Evolutionary conservation across 257 asterid genomes (phyloP), one percentile per base, ranked within the genome.

Genomic region (Nicotiana paniculata): DNA sequence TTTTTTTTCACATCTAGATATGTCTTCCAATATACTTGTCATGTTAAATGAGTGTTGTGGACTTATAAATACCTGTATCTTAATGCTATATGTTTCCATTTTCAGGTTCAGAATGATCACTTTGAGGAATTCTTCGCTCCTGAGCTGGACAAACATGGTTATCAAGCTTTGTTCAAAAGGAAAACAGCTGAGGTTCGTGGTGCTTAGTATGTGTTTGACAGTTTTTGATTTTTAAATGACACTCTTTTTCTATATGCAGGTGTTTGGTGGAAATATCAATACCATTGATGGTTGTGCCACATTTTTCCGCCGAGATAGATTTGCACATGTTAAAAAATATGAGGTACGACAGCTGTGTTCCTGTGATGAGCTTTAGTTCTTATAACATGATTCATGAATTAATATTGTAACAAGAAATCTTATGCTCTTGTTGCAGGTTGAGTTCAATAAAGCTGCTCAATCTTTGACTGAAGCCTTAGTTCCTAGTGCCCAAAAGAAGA

Each of bases 371-470:
- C 54, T 75, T 82, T 32, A 43, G 76, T 76, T 81, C 53, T 84
- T 75, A 15, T 72, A 46, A 48, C 39, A 46, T 21, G 26, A 24
- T 72, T 46, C 48, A 21, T 72, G 78, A n/a, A 72, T 3, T 77
- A 16, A 33, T 85, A 26, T 7, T 82, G 62, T 70, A 21, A n/a
- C 78, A 64, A 66, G 79, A 84, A 43, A 39, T 77, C 13, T 33
- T 84, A 62, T 82, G 65, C 59, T 33, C 61, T 32, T 78, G 64
- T 87, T 43, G 85, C 87, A 96, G 99, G 97, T 96, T 86, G 99
- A 96, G 88, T 96, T 94, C 86, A 96, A 96, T 87, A 94, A 96
- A 92, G 98, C 98, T 77, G 99, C 98, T 79, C 99, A 94, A 84
- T 94, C 99, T 81, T 81, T 94, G 82, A 90, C 94, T 81, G 99